A percentile compares a stretch with the other conserved stretches of the same genome.
phyloP scores from a whole-genome alignment of 306 rosid genomes.

The Cucumis hystrix region DNA sequence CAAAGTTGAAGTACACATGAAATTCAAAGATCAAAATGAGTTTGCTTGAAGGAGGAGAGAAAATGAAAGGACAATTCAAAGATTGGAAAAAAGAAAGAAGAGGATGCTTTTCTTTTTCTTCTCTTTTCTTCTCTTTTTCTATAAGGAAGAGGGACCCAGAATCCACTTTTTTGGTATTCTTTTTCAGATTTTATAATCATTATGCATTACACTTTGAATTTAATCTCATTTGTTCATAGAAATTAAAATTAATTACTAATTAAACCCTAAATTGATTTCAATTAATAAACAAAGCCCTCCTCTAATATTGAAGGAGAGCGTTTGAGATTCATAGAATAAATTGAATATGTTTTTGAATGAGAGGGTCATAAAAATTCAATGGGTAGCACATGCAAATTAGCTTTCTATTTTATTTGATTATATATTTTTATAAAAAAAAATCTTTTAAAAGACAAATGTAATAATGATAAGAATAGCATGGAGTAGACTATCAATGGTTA shows the following conservation, averaged over 20 bases:
- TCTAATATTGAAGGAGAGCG: too few relatives aligned
- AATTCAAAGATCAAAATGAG: background rate
- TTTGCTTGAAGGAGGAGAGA: background rate
- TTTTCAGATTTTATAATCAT: background rate
- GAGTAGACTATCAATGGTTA: background rate
- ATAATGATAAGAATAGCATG: background rate
- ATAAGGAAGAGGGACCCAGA: background rate
- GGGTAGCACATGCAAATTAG: background rate
- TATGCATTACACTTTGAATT: background rate
- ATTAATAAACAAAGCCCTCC: too few relatives aligned
- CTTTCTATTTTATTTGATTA: background rate
- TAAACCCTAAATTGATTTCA: background rate
- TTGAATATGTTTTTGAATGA: too few relatives aligned
- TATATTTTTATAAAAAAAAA: background rate
- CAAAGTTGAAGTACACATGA: background rate
- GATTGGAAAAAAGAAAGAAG: background rate
- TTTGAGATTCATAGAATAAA: too few relatives aligned
- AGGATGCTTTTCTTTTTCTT: background rate
- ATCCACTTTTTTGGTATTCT: background rate
- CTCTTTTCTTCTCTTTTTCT: background rate
- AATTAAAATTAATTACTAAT: background rate
- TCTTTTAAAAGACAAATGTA: background rate
- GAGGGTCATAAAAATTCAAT: too few relatives aligned
- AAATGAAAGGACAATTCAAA: conserved; percentile 1
- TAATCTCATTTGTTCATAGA: background rate